Evolutionary conservation across 2,329 filamentous ascomycete genomes (phyloP).

Genomic region (Zasmidium cellare): DNA sequence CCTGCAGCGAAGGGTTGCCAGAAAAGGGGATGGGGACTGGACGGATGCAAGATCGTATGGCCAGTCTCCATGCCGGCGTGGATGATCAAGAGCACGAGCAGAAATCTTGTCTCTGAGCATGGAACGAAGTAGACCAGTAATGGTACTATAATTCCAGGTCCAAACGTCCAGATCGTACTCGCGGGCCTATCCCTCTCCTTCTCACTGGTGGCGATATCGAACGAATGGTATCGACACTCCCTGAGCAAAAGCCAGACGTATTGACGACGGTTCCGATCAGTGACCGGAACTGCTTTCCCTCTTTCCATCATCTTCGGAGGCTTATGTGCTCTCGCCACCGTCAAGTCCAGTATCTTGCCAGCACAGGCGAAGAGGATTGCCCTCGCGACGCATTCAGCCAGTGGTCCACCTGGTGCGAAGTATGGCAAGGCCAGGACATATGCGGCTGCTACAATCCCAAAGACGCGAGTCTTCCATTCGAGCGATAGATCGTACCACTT

Average conservation of each 20-base stretch:
- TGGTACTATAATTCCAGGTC: conserved; percentile 10
- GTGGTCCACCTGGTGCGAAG: conserved; percentile 1
- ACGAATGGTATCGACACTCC: conserved; percentile 23
- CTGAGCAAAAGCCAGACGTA: conserved; percentile 20
- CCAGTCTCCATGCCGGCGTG: conserved; percentile 14
- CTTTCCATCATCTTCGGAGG: conserved; percentile 13
- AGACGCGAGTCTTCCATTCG: background rate
- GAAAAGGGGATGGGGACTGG: conserved; percentile 19
- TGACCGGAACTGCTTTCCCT: background rate
- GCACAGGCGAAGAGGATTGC: conserved; percentile 23
- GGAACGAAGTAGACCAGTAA: conserved; percentile 9
- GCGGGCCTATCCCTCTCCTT: conserved; percentile 5
- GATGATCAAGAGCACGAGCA: conserved; percentile 15
- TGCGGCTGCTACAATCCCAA: background rate
- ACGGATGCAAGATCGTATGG: conserved; percentile 17
- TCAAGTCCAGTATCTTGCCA: conserved; percentile 21
- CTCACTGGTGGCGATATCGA: conserved; percentile 20
- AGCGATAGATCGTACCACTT: background rate
- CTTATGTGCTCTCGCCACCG: conserved; percentile 8
- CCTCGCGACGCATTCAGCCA: conserved; percentile 6
- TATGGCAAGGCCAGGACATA: background rate
- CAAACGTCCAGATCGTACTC: conserved; percentile 6
- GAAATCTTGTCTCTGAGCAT: conserved; percentile 5
- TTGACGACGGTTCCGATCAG: background rate
- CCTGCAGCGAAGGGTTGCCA: conserved; percentile 20